Evolutionary conservation across 345 rosid genomes (phyloP).

Genomic region (Sonneratia alba): DNA sequence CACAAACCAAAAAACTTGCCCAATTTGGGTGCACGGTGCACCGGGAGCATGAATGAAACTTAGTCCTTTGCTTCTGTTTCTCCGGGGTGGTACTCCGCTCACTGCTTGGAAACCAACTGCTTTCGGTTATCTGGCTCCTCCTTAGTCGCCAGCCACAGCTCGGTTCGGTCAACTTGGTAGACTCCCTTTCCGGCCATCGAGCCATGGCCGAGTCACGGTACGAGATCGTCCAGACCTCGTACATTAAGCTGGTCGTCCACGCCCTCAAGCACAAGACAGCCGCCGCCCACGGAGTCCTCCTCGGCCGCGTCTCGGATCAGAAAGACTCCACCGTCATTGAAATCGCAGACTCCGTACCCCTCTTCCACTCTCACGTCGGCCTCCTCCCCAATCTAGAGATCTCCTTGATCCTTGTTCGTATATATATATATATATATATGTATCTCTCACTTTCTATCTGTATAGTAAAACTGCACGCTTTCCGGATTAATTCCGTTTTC

Average conservation of each 20-base stretch:
- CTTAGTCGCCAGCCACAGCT: too few species aligned
- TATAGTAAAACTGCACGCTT: too few species aligned
- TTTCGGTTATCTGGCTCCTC: too few species aligned
- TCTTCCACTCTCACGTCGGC: constrained; percentile 80
- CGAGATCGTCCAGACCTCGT: constrained; percentile 77
- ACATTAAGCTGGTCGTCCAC: constrained; percentile 80
- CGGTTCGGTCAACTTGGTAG: too few species aligned
- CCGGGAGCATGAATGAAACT: too few species aligned
- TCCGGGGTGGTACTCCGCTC: too few species aligned
- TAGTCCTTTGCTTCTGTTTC: too few species aligned
- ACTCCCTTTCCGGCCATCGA: not conserved
- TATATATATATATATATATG: too few species aligned
- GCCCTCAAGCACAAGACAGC: constrained; percentile 63
- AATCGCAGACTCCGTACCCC: constrained; percentile 82
- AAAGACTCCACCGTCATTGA: constrained; percentile 32
- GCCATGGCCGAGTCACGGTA: constrained; percentile 17
- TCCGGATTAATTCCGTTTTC: not conserved
- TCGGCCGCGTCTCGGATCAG: constrained; percentile 50
- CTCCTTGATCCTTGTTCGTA: constrained; percentile 70
- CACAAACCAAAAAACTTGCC: too few species aligned
- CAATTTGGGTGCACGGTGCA: too few species aligned
- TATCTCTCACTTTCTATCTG: too few species aligned
- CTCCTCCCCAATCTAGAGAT: constrained; percentile 92
- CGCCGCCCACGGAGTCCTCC: constrained; percentile 82
- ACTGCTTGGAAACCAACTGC: too few species aligned